phyloP scores from a whole-genome alignment of 2,329 filamentous ascomycete species.

The Pseudocercospora cruenta region DNA sequence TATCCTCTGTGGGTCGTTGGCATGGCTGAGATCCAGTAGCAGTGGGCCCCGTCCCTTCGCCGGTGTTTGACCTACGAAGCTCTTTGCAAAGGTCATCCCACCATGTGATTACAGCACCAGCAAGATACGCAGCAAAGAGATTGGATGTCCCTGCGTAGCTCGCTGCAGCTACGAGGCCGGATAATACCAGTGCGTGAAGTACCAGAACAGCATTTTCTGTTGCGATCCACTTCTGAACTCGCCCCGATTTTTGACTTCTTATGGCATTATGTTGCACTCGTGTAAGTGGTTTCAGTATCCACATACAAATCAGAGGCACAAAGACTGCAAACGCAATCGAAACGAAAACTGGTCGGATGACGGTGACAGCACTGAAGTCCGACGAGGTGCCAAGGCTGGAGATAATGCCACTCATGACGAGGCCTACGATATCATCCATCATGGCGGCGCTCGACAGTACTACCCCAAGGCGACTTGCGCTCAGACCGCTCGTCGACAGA shows the following conservation, averaged over 20 bases:
- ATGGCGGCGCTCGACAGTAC: slow-evolving; percentile 75
- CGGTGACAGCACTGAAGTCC: slow-evolving; percentile 44
- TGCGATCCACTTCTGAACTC: neutral
- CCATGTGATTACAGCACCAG: slow-evolving; percentile 63
- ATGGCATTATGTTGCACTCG: neutral
- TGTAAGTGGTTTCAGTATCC: slow-evolving; percentile 50
- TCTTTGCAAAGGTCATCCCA: slow-evolving; percentile 49
- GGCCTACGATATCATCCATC: slow-evolving; percentile 78
- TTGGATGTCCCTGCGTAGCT: slow-evolving; percentile 66
- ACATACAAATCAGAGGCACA: slow-evolving; percentile 53
- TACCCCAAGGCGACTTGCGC: slow-evolving; percentile 59
- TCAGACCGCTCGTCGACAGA: slow-evolving; percentile 62
- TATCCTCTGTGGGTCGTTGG: neutral
- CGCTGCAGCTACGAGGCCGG: slow-evolving; percentile 55
- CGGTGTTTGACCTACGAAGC: neutral
- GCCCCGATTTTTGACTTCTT: neutral
- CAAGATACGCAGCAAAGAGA: slow-evolving; percentile 63
- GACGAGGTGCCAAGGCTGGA: slow-evolving; percentile 60
- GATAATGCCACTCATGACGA: slow-evolving; percentile 78
- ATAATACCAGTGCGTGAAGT: slow-evolving; percentile 55
- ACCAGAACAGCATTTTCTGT: slow-evolving; percentile 45
- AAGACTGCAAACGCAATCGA: slow-evolving; percentile 56
- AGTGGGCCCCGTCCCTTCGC: neutral
- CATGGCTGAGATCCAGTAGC: neutral
- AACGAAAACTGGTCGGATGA: slow-evolving; percentile 57